Conservation (phyloP, 495 filamentous ascomycete genomes). For the Cercophora scortea region DNA sequence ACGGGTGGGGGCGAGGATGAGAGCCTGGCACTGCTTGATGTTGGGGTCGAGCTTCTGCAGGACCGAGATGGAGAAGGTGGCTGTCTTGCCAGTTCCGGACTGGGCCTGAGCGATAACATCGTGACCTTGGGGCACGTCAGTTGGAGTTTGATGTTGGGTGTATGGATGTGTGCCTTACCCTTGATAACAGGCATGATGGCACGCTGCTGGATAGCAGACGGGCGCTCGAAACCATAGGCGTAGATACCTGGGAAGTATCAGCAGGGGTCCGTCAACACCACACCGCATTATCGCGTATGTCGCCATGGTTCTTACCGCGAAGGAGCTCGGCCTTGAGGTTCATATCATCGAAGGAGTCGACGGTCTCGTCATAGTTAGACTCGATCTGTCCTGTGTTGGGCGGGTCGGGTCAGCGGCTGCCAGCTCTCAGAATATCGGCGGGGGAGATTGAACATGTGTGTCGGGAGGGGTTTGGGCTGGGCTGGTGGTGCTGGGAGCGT, state of each 20-base stretch:
- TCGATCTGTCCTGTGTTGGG: conserved; percentile 79
- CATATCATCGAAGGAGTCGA: conserved; percentile 98
- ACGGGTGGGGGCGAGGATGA: conserved; percentile 95
- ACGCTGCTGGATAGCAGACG: conserved; percentile 98
- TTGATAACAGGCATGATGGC: conserved; percentile 99
- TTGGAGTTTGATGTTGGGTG: conserved; percentile 1
- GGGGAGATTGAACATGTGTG: neutral
- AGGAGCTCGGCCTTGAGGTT: conserved; percentile 92
- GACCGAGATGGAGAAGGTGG: conserved; percentile 96
- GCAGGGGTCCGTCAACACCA: conserved; percentile 4
- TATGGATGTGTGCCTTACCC: conserved; percentile 53
- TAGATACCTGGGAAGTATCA: conserved; percentile 70
- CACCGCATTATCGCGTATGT: neutral
- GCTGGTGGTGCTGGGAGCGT: neutral
- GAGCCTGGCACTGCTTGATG: conserved; percentile 82
- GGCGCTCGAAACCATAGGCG: conserved; percentile 98
- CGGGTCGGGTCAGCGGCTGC: conserved; percentile 10
- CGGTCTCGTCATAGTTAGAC: conserved; percentile 99
- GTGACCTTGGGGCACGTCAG: conserved; percentile 54
- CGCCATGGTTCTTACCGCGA: conserved; percentile 59
- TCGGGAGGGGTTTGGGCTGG: neutral
- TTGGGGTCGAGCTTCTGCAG: conserved; percentile 86
- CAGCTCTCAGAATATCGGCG: neutral
- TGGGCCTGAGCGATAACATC: conserved; percentile 99
- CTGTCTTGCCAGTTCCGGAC: conserved; percentile 98